Evolutionary conservation across 148 eudicot species (phyloP), one percentile per base, ranked within the genome.

Genomic region (Rhododendron simsii): DNA sequence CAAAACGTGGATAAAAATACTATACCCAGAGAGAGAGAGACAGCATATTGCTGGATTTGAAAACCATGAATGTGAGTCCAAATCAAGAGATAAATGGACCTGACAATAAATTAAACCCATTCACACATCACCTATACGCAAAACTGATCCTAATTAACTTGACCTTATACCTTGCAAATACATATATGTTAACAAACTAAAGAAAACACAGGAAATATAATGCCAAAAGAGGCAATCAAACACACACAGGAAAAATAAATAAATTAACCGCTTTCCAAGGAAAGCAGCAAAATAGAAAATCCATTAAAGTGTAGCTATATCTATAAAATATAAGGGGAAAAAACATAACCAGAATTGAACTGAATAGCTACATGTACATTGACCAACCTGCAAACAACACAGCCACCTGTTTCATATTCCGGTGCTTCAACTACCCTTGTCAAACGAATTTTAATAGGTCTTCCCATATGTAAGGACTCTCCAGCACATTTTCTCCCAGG

Each of bases 331-430:
- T 9, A 44, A 5, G 14, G 16, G 18, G 13, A 7, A 63, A 28
- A 50, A 26, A 28, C 23, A 28, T 15, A 50, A 30, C 4, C 23
- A 28, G 16, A 16, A 73, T 50, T 69, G 4, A 51, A 37, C 30
- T 86, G 67, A 74, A 39, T 26, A 41, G 47, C 78, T 55, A 33
- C 65, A 87, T 57, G 16, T n/a, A 10, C 23, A 41, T 26, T 44
- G 65, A 88, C 93, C 78, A 78, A 97, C 99, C 99, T 95, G 95
- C 99, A 97, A 80, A 97, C 77, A 85, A 93, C 92, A 86, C 98
- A 97, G 78, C 98, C 98, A 71, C 98, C 99, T 81, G 85, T 87
- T 90, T 93, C 95, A 87, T 82, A 87, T 90, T 95, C 98, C 53
- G 92, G 87, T 80, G 91, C 86, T 89, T 93, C 93, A 28, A 96